Evolutionary conservation across 208 protist genomes (phyloP).

Genomic region (Crithidia bombi): DNA sequence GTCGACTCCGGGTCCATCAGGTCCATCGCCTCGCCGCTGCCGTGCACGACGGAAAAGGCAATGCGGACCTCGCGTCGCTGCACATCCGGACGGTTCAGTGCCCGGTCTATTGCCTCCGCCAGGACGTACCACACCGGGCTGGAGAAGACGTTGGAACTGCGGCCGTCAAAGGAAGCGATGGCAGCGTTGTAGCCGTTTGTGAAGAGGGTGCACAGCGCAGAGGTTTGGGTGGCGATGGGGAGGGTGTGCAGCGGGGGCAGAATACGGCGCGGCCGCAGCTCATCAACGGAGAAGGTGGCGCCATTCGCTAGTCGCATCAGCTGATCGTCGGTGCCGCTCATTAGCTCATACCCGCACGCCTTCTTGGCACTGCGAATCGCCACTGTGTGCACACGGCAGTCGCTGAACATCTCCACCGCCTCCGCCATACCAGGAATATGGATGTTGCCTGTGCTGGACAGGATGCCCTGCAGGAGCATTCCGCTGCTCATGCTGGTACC

Average conservation of each 20-base stretch:
- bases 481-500: neutral
- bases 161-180: slow-evolving; percentile 37
- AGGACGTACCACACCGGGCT: slow-evolving; percentile 39
- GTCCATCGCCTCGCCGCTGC: slow-evolving; percentile 32
- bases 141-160: slow-evolving; percentile 28
- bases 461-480: slow-evolving; percentile 4
- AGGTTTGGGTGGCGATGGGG: slow-evolving; percentile 23
- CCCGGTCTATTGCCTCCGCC: slow-evolving; percentile 28
- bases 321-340: neutral
- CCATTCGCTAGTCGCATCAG: slow-evolving; percentile 1
- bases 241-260: slow-evolving; percentile 19
- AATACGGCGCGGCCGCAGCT: slow-evolving; percentile 12
- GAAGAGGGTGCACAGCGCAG: slow-evolving; percentile 34
- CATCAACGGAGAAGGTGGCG: slow-evolving; percentile 22
- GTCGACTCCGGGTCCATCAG: slow-evolving; percentile 25
- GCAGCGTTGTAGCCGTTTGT: slow-evolving; percentile 34
- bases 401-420: slow-evolving; percentile 28
- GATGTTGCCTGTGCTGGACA: neutral
- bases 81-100: slow-evolving; percentile 10
- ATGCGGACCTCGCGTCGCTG: slow-evolving; percentile 26
- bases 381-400: slow-evolving; percentile 37
- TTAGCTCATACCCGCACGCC: slow-evolving; percentile 21
- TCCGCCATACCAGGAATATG: slow-evolving; percentile 3
- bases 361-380: slow-evolving; percentile 17
- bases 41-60: slow-evolving; percentile 29